Evolutionary conservation across 805 yeast species (phyloP).

Genomic region (Candida easanensis): DNA sequence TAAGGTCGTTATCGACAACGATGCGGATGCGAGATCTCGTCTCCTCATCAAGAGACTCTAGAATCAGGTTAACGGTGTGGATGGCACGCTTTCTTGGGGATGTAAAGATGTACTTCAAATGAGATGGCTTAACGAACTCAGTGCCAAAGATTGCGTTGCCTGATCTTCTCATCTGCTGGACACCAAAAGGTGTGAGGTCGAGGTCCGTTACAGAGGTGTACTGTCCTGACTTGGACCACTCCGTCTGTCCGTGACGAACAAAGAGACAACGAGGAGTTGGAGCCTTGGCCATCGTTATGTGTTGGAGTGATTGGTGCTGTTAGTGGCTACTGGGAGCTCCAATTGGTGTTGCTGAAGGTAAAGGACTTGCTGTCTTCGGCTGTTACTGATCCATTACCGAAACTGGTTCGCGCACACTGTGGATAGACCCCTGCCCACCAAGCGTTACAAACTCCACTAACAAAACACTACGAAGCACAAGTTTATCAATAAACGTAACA

Average conservation of each 20-base stretch:
- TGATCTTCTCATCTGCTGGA: constrained; percentile 67
- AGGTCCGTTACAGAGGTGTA: constrained; percentile 86
- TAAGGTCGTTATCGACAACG: constrained; percentile 60
- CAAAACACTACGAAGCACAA: too few relatives aligned
- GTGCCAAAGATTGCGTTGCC: constrained; percentile 69
- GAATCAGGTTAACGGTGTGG: constrained; percentile 65
- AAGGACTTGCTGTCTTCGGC: too few relatives aligned
- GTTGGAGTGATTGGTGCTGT: too few relatives aligned
- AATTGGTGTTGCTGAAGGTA: too few relatives aligned
- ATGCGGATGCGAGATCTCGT: constrained; percentile 41
- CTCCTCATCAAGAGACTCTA: constrained; percentile 45
- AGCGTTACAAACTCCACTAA: too few relatives aligned
- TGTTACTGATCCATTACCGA: too few relatives aligned
- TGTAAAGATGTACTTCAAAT: constrained; percentile 61
- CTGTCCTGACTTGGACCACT: constrained; percentile 93
- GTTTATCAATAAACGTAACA: too few relatives aligned
- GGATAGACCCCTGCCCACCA: too few relatives aligned
- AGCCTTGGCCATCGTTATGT: constrained; percentile 24
- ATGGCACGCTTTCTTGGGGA: constrained; percentile 84
- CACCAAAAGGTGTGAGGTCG: constrained; percentile 75
- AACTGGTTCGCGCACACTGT: too few relatives aligned
- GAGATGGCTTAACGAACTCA: constrained; percentile 59
- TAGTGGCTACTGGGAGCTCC: too few relatives aligned
- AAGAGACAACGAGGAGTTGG: constrained; percentile 67
- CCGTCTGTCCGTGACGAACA: constrained; percentile 88